Evolutionary conservation across 768 basidiomycete genomes (phyloP).

Genomic region (Kwoniella pini): DNA sequence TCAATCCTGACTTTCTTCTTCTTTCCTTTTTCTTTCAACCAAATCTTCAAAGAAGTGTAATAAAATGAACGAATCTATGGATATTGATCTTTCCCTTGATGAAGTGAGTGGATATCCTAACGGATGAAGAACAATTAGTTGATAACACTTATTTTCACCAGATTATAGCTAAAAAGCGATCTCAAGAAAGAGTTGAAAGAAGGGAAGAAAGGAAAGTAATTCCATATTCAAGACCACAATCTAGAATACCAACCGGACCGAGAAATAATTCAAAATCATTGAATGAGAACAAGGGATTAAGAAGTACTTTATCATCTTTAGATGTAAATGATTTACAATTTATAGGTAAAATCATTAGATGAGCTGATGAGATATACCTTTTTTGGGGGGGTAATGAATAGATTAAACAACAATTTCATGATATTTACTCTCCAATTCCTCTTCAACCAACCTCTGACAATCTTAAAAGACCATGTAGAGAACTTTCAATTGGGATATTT

Average conservation of each 20-base stretch:
- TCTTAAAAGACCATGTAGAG: not conserved
- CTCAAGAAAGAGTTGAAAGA: not conserved
- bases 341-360: not conserved
- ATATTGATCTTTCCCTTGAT: slow-evolving; percentile 15
- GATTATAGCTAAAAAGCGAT: slow-evolving; percentile 13
- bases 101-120: too few relatives aligned
- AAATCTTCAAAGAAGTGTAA: not conserved
- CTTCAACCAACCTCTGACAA: not conserved
- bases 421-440: not conserved
- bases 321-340: not conserved
- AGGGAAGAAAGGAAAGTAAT: not conserved
- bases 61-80: slow-evolving; percentile 13
- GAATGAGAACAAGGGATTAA: not conserved
- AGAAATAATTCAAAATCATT: too few relatives aligned
- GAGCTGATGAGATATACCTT: not conserved
- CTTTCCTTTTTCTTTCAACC: not conserved
- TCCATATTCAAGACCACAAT: not conserved
- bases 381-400: not conserved
- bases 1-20: not conserved
- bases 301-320: not conserved
- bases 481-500: not conserved
- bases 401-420: not conserved
- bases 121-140: too few relatives aligned
- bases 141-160: too few relatives aligned
- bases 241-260: not conserved